Evolutionary conservation across 2,329 filamentous ascomycete genomes (phyloP).

Genomic region (Paraphoma chrysanthemicola): DNA sequence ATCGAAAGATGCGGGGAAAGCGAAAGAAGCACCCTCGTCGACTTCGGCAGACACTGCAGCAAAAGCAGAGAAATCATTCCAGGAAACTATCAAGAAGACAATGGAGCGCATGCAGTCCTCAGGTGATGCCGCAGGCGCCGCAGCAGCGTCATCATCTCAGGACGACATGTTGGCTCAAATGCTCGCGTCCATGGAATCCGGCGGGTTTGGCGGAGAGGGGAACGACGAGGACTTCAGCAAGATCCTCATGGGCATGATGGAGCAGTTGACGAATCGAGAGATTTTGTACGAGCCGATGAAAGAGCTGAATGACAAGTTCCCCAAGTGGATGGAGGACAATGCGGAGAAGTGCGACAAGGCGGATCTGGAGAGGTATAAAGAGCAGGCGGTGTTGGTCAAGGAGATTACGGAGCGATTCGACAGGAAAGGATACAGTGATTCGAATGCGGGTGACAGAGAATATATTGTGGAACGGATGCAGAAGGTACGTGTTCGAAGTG

Average conservation of each 20-base stretch:
- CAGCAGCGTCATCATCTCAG: slow-evolving; percentile 66
- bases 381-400: slow-evolving; percentile 78
- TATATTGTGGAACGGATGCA: slow-evolving; percentile 99
- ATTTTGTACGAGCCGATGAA: slow-evolving; percentile 99
- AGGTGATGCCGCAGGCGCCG: slow-evolving; percentile 81
- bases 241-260: slow-evolving; percentile 98
- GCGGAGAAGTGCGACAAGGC: slow-evolving; percentile 67
- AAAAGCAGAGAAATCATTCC: slow-evolving; percentile 73
- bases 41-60: slow-evolving; percentile 26
- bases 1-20: slow-evolving; percentile 13
- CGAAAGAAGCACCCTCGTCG: slow-evolving; percentile 11
- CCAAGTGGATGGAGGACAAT: slow-evolving; percentile 85
- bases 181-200: slow-evolving; percentile 83
- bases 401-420: slow-evolving; percentile 94
- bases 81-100: slow-evolving; percentile 89
- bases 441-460: slow-evolving; percentile 80
- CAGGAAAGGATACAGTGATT: slow-evolving; percentile 78
- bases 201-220: slow-evolving; percentile 59
- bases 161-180: slow-evolving; percentile 92
- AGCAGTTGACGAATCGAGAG: slow-evolving; percentile 97
- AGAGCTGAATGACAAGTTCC: slow-evolving; percentile 92
- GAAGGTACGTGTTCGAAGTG: slow-evolving; percentile 65
- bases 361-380: slow-evolving; percentile 80
- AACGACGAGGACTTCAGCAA: slow-evolving; percentile 89
- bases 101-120: slow-evolving; percentile 97